phyloP scores from a whole-genome alignment of 768 basidiomycete genomes.

The Termitomyces sp. region DNA sequence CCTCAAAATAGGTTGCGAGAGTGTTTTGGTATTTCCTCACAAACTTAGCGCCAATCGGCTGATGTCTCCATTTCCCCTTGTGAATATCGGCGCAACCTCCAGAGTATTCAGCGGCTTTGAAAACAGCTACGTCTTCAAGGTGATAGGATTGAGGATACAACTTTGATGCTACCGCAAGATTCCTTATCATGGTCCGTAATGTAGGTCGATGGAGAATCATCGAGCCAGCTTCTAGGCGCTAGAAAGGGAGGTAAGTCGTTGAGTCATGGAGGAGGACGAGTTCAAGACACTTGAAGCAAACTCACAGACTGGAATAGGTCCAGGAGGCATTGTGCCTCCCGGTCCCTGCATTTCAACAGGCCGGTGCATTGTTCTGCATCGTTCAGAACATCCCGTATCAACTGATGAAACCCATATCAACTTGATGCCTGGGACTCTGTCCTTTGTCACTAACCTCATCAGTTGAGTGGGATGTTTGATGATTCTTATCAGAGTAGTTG shows the following conservation, averaged over 20 bases:
- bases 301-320: neutral
- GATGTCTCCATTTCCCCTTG: neutral
- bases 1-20: neutral
- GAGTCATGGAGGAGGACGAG: neutral
- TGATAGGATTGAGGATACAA: neutral
- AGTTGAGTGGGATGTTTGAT: no score
- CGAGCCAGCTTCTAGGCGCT: neutral
- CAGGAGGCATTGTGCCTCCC: neutral
- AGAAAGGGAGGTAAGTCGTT: neutral
- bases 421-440: no score
- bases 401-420: neutral
- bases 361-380: neutral
- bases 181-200: neutral
- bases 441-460: neutral
- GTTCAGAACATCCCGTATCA: neutral
- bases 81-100: slow-evolving; percentile 3
- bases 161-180: neutral
- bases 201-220: neutral
- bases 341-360: neutral
- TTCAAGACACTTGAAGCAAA: neutral
- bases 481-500: neutral
- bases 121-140: neutral
- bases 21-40: neutral
- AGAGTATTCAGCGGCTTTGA: neutral
- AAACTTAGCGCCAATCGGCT: neutral